Percentiles rank a stretch among this genome's conserved stretches.
phyloP scores from a whole-genome alignment of 257 asterid species.

The Vinca minor region DNA sequence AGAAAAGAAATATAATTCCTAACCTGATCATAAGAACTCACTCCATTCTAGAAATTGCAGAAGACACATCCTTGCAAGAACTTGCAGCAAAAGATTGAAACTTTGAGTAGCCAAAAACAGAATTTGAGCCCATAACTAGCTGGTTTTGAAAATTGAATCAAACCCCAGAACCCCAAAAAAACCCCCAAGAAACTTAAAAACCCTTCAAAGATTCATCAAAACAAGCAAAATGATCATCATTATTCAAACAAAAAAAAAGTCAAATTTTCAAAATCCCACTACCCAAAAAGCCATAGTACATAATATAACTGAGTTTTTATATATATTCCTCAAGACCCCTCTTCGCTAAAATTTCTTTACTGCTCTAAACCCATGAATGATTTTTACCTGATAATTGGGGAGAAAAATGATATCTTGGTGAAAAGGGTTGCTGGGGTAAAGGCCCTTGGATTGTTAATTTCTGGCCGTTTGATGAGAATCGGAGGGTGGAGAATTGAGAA shows the following conservation, averaged over 20 bases:
- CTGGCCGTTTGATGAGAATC: conserved; percentile 51
- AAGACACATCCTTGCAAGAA: conserved; percentile 33
- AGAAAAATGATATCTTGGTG: conserved; percentile 21
- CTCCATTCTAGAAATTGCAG: conserved; percentile 24
- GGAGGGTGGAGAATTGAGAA: conserved; percentile 37
- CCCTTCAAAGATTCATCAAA: conserved; percentile 25
- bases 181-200: conserved; percentile 11
- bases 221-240: conserved; percentile 25
- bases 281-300: conserved; percentile 55
- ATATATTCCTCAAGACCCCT: conserved; percentile 19
- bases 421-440: conserved; percentile 16
- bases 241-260: conserved; percentile 15
- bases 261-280: conserved; percentile 40
- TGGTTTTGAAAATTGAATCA: neutral
- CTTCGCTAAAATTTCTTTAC: conserved; percentile 17
- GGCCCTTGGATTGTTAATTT: conserved; percentile 13
- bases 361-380: neutral
- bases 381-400: conserved; percentile 10
- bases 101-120: conserved; percentile 5
- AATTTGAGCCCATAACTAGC: conserved; percentile 29
- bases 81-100: conserved; percentile 31
- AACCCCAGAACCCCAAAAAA: conserved; percentile 12
- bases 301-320: conserved; percentile 37
- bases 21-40: conserved; percentile 20
- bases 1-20: conserved; percentile 21